Evolutionary conservation across 306 rosid genomes (phyloP).

Genomic region (Glycyrrhiza uralensis): DNA sequence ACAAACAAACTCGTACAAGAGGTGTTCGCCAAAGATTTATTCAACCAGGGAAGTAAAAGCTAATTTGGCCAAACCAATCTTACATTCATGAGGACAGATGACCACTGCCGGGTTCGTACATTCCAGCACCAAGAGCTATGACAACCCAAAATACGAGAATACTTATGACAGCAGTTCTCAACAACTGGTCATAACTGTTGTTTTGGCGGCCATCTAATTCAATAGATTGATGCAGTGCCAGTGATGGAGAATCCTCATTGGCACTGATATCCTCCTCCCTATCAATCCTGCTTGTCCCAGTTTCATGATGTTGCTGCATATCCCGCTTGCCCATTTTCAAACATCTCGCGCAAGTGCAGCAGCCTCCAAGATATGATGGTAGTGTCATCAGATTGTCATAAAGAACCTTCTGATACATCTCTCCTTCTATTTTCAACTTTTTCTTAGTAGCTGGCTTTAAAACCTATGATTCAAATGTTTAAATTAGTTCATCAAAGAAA

Average conservation of each 20-base stretch:
- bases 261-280: constrained; percentile 14
- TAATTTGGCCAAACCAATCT: constrained; percentile 13
- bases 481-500: constrained; percentile 12
- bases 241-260: constrained; percentile 32
- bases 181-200: constrained; percentile 43
- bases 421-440: constrained; percentile 78
- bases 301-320: constrained; percentile 29
- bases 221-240: constrained; percentile 21
- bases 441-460: constrained; percentile 68
- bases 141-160: constrained; percentile 63
- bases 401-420: constrained; percentile 54
- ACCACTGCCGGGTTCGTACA: constrained; percentile 43
- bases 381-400: constrained; percentile 47
- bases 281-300: constrained; percentile 35
- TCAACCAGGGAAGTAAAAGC: constrained; percentile 14
- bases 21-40: constrained; percentile 10
- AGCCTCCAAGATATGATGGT: constrained; percentile 78
- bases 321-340: constrained; percentile 36
- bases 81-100: constrained; percentile 19
- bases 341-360: constrained; percentile 69
- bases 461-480: constrained; percentile 47
- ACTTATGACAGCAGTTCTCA: constrained; percentile 68
- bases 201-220: constrained; percentile 35
- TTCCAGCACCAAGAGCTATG: constrained; percentile 58
- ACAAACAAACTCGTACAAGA: constrained; percentile 4